Base-by-base conservation (phyloP, 495 filamentous ascomycete genomes). In the Cenococcum geophilum region DNA sequence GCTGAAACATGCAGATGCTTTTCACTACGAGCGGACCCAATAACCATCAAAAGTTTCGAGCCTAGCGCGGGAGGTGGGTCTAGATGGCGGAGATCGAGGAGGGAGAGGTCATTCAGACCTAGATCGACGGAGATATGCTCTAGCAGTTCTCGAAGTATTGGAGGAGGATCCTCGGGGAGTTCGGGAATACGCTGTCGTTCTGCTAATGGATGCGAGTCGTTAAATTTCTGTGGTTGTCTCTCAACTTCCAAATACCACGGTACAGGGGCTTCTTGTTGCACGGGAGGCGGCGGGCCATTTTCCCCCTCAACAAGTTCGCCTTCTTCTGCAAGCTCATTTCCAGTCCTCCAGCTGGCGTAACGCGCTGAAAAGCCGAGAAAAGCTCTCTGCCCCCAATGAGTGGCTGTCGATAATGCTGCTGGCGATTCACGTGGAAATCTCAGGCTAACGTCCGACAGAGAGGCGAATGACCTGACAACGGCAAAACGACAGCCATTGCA, bases 1-100 rank as follows among this genome's bases (percentile, higher is more conserved):
- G 93, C 91, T 1, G 91, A 92, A 21, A 95, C 89, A 67, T 96
- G 91, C 25, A 97, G 75, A 76, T 98, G 95, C 58, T 90, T 92
- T 66, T 96, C 89, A 61, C 89, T 92, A 51, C 95, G 86, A 21
- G 92, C 90, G 18, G 90, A 95, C n/a, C 89, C 92, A 62, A 97
- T 77, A 40, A 97, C 72, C 93, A 97, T 97, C 34, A 98, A 79
- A 40, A 96, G 80, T 68, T 91, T 87, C 16, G 89, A 82, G 8
- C 93, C 93, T 37, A 97, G 78, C 0, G 91, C 90, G 1, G 93
- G 83, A 0, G 93, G 87, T 0, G 89, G 91, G 68, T 96, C 88
- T 50, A 96, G 77, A 21, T 80, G 75, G 55, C 93, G 89, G 21
- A 97, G 80, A 71, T 98, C 93, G 54, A 92, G 75, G 11, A 98